phyloP scores from a whole-genome alignment of 345 rosid species.

The Euphorbia lathyris region DNA sequence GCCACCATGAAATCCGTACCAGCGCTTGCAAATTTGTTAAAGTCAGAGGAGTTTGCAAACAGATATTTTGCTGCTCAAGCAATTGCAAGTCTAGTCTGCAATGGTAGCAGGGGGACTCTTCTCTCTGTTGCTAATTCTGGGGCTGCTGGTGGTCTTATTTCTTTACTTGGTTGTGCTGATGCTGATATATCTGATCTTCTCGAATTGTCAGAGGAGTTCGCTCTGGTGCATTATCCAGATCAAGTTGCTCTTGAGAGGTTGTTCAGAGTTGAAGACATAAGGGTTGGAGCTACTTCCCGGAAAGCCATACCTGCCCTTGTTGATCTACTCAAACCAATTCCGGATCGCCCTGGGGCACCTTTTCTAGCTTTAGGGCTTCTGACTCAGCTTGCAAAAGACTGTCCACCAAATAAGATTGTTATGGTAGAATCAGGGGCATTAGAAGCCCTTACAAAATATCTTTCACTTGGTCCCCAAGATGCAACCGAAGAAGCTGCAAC shows the following conservation, averaged over 20 bases:
- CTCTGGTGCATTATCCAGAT: slow-evolving; percentile 80
- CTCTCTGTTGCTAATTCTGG: slow-evolving; percentile 97
- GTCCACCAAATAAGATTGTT: slow-evolving; percentile 77
- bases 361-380: slow-evolving; percentile 81
- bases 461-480: slow-evolving; percentile 97
- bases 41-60: slow-evolving; percentile 85
- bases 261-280: slow-evolving; percentile 98
- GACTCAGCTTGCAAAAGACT: slow-evolving; percentile 91
- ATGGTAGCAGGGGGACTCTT: slow-evolving; percentile 97
- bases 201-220: slow-evolving; percentile 78
- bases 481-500: slow-evolving; percentile 99
- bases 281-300: slow-evolving; percentile 95
- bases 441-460: slow-evolving; percentile 92
- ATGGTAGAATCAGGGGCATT: slow-evolving; percentile 99
- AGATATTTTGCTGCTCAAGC: slow-evolving; percentile 99
- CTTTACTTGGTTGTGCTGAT: slow-evolving; percentile 95
- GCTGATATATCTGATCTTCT: slow-evolving; percentile 81
- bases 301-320: slow-evolving; percentile 97
- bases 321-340: slow-evolving; percentile 97
- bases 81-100: slow-evolving; percentile 84
- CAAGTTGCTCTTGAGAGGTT: slow-evolving; percentile 98
- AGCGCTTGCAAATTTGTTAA: slow-evolving; percentile 76
- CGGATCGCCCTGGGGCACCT: slow-evolving; percentile 99
- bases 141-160: slow-evolving; percentile 88
- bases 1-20: slow-evolving; percentile 93